Evolutionary conservation across 2,329 filamentous ascomycete genomes (phyloP), one percentile per base, ranked within the genome.

Genomic region (Zasmidium cellare): DNA sequence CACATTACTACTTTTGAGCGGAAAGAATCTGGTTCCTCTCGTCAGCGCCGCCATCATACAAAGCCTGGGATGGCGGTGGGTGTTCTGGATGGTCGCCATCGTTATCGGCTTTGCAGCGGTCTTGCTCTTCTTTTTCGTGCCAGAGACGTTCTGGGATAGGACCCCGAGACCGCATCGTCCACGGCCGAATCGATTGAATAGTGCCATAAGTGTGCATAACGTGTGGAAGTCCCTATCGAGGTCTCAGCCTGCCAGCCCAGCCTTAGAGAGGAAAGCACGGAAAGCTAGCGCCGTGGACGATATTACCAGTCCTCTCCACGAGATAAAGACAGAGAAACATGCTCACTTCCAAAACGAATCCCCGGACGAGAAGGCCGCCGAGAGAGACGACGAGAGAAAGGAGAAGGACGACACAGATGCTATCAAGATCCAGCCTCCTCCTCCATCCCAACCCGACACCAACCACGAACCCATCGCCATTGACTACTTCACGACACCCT

Each of bases 91-190:
- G 55, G 86, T 96, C 47, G 85, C 92, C 0, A 90, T 96, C 2
- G 78, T 96, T 9, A 89, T 92, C 31, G 90, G 81, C 0, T 83
- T 90, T 49, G 87, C 86, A 59, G 82, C 87, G 38, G 72, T 84
- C 19, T 76, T 96, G 2, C 80, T 97, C 1, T 96, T 96, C 72
- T 80, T 97, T 58, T 96, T 96, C 67, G 90, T 96, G 0, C 93
- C 93, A 0, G 93, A 97, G 76, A 96, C 92, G 0, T 97, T 96
- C 65, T 97, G 93, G 93, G 92, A 97, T 73, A 82, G 93, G 49
- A 88, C 88, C 2, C 92, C 92, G 9, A 75, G 77, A 25, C 77
- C 82, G 28, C 72, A 76, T 47, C 76, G 76, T 61, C 59, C 56
- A 14, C 56, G 50, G 24, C 54, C 47, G 3, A 19, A 46, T 14